Base-by-base conservation (phyloP, 805 yeast genomes). In the Torulaspora microellipsoides region DNA sequence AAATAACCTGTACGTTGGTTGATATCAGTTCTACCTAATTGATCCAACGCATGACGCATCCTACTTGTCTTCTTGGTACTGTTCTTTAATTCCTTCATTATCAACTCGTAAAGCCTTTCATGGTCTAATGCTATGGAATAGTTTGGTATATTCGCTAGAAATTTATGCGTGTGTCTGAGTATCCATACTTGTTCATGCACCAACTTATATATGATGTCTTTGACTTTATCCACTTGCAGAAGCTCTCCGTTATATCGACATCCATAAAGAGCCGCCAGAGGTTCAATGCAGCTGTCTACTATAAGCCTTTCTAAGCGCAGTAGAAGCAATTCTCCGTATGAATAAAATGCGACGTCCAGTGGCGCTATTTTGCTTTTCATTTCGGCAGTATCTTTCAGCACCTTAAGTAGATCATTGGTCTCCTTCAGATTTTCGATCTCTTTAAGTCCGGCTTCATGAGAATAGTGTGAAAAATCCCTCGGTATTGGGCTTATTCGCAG, bases 1-100 rank as follows among this genome's bases (percentile, higher is more conserved):
- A 87, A 69, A 54, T 76, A 82, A 1, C 93, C 95, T 52, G 82
- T 86, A 31, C 85, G 75, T 55, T 72, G 79, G 45, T 76, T 79
- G 13, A 85, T 73, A 56, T 85, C 90, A 0, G 87, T 80, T 8
- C 61, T 63, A 37, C 68, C 70, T 43, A 73, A 55, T 12, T 30
- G 31, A 11, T 48, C 47, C 34, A 47, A 32, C 10, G 46, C 45
- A 8, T 34, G 27, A 7, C 27, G 57, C 62, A 49, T 65, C 59
- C 36, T 70, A 55, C 13, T 79, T 66, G 53, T 82, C 85, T 78
- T 81, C 17, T 65, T 53, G 0, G 73, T 67, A 0, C 82, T 68
- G 17, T 46, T 46, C 31, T 51, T 35, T 25, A 72, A 46, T 8
- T 69, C 58, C 2, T 64, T 51, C 4, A 57, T 31, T 2, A 73